phyloP scores from a whole-genome alignment of 148 eudicot species.

The Cornus kousa region DNA sequence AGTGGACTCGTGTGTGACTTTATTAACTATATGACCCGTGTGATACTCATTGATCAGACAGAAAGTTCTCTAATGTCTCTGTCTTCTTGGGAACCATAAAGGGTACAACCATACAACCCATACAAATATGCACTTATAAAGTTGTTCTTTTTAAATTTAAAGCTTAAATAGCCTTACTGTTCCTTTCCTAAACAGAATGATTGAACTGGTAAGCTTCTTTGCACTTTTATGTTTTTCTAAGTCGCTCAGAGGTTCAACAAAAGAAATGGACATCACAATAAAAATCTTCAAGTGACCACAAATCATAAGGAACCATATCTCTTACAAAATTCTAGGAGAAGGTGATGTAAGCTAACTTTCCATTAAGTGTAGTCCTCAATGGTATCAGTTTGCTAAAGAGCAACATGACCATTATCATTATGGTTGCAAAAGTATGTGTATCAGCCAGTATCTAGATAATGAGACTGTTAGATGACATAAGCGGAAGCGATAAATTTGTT shows the following conservation, averaged over 20 bases:
- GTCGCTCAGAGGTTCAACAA: neutral
- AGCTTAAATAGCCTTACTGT: no score
- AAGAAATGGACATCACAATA: neutral
- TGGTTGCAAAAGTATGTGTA: neutral
- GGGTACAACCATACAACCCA: neutral
- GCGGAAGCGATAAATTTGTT: no score
- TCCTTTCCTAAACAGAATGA: neutral
- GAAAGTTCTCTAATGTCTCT: neutral
- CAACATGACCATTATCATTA: neutral
- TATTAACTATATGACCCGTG: no score
- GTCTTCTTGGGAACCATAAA: neutral
- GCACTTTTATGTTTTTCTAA: neutral
- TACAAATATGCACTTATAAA: neutral
- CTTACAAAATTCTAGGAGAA: neutral
- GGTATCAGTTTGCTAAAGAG: neutral
- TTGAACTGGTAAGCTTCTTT: neutral
- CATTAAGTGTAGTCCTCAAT: neutral
- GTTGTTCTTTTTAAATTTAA: no score
- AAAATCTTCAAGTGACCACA: neutral
- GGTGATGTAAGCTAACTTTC: neutral
- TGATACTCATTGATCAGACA: neutral
- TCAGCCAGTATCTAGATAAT: neutral
- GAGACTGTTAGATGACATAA: neutral
- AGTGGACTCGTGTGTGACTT: neutral
- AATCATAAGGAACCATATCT: neutral